A percentile compares a stretch with the other conserved stretches of the same genome.
phyloP scores from a whole-genome alignment of 2,329 filamentous ascomycete species.

The Aulographum hederae region DNA sequence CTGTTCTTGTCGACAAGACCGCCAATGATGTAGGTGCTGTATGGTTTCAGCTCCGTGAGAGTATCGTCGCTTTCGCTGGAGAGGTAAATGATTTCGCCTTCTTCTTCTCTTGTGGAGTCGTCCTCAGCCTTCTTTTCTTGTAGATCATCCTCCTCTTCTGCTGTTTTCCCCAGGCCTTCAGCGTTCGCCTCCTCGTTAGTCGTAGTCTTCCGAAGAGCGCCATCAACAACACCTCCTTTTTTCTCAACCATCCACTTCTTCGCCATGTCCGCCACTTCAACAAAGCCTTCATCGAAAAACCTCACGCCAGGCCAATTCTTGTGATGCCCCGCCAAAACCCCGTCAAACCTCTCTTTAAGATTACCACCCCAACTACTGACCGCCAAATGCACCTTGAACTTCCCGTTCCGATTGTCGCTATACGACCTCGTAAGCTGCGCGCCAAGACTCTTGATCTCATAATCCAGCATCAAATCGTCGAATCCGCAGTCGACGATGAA shows the following conservation, averaged over 20 bases:
- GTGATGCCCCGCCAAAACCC: conserved; percentile 51
- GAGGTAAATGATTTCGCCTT: conserved; percentile 53
- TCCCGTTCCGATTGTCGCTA: conserved; percentile 61
- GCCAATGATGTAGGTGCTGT: conserved; percentile 83
- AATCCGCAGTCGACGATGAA: conserved; percentile 85
- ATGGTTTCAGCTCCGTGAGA: conserved; percentile 64
- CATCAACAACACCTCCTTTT: conserved; percentile 39
- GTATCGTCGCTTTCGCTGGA: conserved; percentile 82
- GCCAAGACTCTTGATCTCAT: conserved; percentile 66
- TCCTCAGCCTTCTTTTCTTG: conserved; percentile 1
- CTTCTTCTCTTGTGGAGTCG: conserved; percentile 7
- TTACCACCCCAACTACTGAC: conserved; percentile 71
- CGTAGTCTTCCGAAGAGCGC: conserved; percentile 25
- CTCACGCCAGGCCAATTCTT: conserved; percentile 61
- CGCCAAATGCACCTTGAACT: conserved; percentile 56
- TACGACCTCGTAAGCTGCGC: conserved; percentile 78
- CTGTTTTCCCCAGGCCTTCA: not conserved
- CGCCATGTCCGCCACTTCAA: conserved; percentile 53
- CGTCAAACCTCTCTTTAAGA: conserved; percentile 65
- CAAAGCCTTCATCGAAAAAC: conserved; percentile 57
- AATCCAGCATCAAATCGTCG: conserved; percentile 73
- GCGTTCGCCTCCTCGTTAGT: no score
- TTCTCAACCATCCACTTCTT: conserved; percentile 39
- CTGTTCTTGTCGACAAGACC: conserved; percentile 92
- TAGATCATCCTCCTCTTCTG: conserved; percentile 1